Percentiles rank a stretch among this genome's conserved stretches.
phyloP scores from a whole-genome alignment of 805 yeast species.

The Tetrapisispora iriomotensis region DNA sequence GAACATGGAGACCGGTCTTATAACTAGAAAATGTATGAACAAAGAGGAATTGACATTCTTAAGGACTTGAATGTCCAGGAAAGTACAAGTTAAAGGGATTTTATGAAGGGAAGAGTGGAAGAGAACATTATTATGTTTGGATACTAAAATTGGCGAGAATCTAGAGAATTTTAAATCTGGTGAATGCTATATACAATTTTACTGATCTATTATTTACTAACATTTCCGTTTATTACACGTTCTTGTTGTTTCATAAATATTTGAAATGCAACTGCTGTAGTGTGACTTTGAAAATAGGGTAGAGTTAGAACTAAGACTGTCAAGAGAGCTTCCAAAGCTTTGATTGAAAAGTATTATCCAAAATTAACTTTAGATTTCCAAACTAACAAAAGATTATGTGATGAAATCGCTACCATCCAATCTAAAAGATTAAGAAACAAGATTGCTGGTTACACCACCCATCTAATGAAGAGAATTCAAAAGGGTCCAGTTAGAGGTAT shows the following conservation, averaged over 20 bases:
- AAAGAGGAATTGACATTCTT: too few relatives aligned
- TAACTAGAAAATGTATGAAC: too few relatives aligned
- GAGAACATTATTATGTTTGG: too few relatives aligned
- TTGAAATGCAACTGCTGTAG: neutral
- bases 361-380: slow-evolving; percentile 98
- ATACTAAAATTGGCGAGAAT: too few relatives aligned
- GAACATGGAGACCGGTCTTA: too few relatives aligned
- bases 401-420: slow-evolving; percentile 97
- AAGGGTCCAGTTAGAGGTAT: slow-evolving; percentile 99
- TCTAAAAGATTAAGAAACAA: slow-evolving; percentile 99
- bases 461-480: slow-evolving; percentile 99
- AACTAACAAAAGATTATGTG: slow-evolving; percentile 99
- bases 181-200: too few relatives aligned
- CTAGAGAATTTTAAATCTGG: too few relatives aligned
- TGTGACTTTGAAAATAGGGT: slow-evolving; percentile 50
- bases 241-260: neutral
- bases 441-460: slow-evolving; percentile 99
- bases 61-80: too few relatives aligned
- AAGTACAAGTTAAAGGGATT: too few relatives aligned
- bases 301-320: slow-evolving; percentile 99
- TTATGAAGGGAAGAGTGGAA: too few relatives aligned
- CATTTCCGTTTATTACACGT: too few relatives aligned
- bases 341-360: slow-evolving; percentile 99
- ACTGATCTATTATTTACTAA: too few relatives aligned
- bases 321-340: slow-evolving; percentile 99